Evolutionary conservation across 495 filamentous ascomycete species (phyloP), one percentile per base, ranked within the genome.

Genomic region (Aspergillus diversus): DNA sequence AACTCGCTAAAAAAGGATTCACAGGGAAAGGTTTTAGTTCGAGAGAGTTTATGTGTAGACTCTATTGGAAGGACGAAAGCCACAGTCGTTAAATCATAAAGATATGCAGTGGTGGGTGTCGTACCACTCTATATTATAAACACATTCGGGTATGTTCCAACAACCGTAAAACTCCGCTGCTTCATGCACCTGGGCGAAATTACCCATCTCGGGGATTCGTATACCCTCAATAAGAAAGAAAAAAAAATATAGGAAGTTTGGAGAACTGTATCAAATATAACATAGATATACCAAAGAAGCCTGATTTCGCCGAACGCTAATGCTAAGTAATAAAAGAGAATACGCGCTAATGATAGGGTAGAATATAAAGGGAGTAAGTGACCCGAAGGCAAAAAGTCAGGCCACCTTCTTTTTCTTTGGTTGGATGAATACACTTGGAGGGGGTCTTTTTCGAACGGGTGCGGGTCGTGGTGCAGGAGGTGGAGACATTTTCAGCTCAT

Each of bases 361-460:
- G 35, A 13, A 49, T 66, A 54, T 46, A 15, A 34, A 27, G 5
- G 21, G 32, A 57, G 8, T 13, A 37, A 33, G 5, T 33, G 17
- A 49, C 9, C 21, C 33, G 32, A 16, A 46, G 6, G 43, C 35
- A 34, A 16, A 60, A 47, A 35, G 17, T 62, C 47, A 68, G 31
- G 48, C 61, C 33, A 73, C 43, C 7, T 69, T 75, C 54, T 68
- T 75, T 16, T 73, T 75, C 61, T 78, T 80, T 8, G 75, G 73
- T 21, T 74, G 77, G 46, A 80, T 77, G 64, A 81, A 79, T 2
- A 79, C 64, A 60, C 67, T 77, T 3, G 72, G 73, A 13, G 72
- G 59, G 6, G 73, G 66, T 52, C 77, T 68, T 55, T 76, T 78
- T 21, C 73, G 72, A 37, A 74, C 61, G 5, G 70, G 49, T 37